These are phyloP conservation scores for Pseudocercospora pini-densiflorae DNA, from an alignment of 2,329 filamentous ascomycete species.

Conservation along the genomic window DNA sequence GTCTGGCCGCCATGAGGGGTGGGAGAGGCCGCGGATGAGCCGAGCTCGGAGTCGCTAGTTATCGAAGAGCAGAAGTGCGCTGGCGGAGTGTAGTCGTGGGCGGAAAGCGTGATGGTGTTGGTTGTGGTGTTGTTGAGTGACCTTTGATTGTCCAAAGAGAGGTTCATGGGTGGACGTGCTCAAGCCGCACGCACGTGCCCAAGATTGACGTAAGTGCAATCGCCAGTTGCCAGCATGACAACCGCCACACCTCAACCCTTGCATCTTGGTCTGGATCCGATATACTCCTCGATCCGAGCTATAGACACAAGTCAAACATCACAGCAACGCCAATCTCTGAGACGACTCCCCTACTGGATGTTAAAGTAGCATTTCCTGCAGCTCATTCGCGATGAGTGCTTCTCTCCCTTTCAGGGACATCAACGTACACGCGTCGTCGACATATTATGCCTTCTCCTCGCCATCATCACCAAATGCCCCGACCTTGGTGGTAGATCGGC, in stretches of 20 bases:
- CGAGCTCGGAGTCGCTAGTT: conserved; percentile 1
- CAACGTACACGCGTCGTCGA: conserved; percentile 89
- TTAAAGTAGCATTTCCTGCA: background rate
- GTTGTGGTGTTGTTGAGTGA: background rate
- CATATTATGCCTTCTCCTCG: conserved; percentile 95
- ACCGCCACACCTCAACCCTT: background rate
- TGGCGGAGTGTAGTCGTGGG: background rate
- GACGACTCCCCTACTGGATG: background rate
- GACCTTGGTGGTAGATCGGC: conserved; percentile 85
- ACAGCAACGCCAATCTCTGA: background rate
- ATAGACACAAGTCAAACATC: background rate
- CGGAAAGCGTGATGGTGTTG: background rate
- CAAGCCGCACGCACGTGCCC: conserved; percentile 12
- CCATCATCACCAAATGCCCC: conserved; percentile 90
- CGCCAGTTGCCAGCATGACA: conserved; percentile 1
- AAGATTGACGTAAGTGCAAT: conserved; percentile 12
- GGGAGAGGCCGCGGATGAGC: conserved; percentile 4
- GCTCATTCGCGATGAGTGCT: conserved; percentile 49
- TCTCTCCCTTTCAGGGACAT: conserved; percentile 87
- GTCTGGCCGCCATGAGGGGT: conserved; percentile 78
- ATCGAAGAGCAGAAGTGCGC: background rate
- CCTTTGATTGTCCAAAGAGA: background rate
- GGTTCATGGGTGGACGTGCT: conserved; percentile 3
- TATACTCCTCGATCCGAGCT: background rate
- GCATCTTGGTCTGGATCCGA: background rate